Base-by-base conservation (phyloP, 2,329 filamentous ascomycete species). In the Fusarium xyrophilum region DNA sequence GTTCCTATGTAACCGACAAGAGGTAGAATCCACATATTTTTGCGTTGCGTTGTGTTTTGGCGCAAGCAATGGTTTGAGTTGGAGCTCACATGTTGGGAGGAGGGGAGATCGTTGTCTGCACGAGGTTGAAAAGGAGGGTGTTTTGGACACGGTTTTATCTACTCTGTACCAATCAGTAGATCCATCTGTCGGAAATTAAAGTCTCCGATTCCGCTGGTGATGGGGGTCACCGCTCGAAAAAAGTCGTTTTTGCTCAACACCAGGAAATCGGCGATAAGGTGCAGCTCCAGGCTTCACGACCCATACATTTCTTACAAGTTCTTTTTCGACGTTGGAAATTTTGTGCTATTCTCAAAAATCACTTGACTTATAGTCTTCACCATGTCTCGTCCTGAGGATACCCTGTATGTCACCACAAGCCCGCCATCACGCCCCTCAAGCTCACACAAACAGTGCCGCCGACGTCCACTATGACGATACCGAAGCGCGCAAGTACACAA, bases 371-470 rank as follows among this genome's bases (percentile, higher is more conserved):
- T 27, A 7, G 17, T 25, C 6, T 23, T 2, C 82, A 90, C 47
- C 77, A 98, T 99, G 96, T 98, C 96, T 77, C 93, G 96, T 73
- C 96, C 96, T 69, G 96, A 99, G 85, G 96, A 99, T 82, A 91
- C 89, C 70, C 89, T 98, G 92, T 96, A 85, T 76, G 87, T 74
- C 33, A 63, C 43, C 56, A 60, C 52, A 64, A 65, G 70, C 69
- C 58, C 63, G 64, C 73, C 56, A 57, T 56, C 43, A 63, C 56
- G 58, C 62, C 54, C 58, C 69, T 74, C 78, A 57, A 68, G 59
- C 63, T 76, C 70, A 73, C 63, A 65, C 38, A 58, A 55, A 42
- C 56, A 96, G 93, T 77, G 93, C 94, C 52, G 95, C 96, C 70
- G 96, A 99, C 82, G 91, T 98, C 77, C 96, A 97, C 84, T 99